phyloP scores from a whole-genome alignment of 495 filamentous ascomycete species.

The Lasiosphaeria miniovina region DNA sequence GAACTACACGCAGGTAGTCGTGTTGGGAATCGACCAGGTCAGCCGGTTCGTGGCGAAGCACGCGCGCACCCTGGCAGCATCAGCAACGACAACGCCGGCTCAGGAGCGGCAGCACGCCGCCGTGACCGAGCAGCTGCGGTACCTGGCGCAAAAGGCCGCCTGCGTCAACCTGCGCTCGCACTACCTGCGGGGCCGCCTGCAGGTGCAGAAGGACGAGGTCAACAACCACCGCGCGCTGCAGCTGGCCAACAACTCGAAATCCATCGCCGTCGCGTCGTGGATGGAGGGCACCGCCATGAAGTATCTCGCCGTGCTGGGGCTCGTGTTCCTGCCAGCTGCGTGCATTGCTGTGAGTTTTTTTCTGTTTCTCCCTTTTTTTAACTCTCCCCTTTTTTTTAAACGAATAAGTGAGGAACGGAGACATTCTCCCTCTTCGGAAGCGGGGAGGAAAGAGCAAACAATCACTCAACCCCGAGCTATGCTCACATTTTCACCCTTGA shows the following conservation, averaged over 20 bases:
- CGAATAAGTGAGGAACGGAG: too few species aligned
- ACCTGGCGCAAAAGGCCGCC: not conserved
- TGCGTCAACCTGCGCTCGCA: not conserved
- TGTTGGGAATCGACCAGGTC: not conserved
- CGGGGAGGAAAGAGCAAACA: too few species aligned
- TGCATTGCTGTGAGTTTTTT: not conserved
- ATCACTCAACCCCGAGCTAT: too few species aligned
- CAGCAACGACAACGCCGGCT: not conserved
- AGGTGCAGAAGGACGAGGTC: constrained; percentile 1
- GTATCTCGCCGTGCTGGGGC: not conserved
- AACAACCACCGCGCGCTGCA: not conserved
- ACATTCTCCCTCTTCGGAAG: too few species aligned
- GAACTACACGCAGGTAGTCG: not conserved
- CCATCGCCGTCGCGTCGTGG: not conserved
- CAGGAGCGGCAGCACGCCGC: not conserved
- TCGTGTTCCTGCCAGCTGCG: not conserved
- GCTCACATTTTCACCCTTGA: too few species aligned
- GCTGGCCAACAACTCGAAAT: not conserved
- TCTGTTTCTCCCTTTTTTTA: not conserved
- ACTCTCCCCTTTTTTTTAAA: not conserved
- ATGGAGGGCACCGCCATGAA: constrained; percentile 1
- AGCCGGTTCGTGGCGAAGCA: not conserved
- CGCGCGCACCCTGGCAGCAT: not conserved
- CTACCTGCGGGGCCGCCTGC: not conserved
- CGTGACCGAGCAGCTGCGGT: not conserved